These are phyloP conservation scores for Monosporascus sp. DNA, from an alignment of 2,329 filamentous ascomycete species.

Conservation along the genomic window DNA sequence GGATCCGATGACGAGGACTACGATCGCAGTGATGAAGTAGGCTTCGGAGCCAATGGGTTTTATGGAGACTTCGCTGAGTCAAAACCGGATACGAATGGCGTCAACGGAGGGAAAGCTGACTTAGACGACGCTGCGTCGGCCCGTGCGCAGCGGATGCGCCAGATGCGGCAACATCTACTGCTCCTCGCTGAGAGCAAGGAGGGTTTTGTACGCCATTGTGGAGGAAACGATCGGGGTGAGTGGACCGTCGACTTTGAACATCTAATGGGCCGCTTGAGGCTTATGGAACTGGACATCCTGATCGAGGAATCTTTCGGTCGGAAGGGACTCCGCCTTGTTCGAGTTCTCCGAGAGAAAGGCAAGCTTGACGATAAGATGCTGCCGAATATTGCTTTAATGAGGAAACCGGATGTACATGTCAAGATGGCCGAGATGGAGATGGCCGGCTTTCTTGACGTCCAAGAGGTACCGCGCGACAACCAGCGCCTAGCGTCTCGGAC, in stretches of 20 bases:
- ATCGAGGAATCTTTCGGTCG: constrained; percentile 73
- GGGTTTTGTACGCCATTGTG: constrained; percentile 63
- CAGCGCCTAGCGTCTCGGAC: constrained; percentile 76
- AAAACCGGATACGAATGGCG: constrained; percentile 16
- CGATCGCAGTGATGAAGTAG: constrained; percentile 24
- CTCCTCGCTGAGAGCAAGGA: constrained; percentile 65
- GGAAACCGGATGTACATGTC: constrained; percentile 76
- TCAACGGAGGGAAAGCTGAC: constrained; percentile 27
- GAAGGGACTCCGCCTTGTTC: constrained; percentile 73
- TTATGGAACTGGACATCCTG: constrained; percentile 74
- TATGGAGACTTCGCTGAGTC: constrained; percentile 6
- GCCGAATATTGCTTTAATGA: constrained; percentile 73
- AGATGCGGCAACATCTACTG: constrained; percentile 68
- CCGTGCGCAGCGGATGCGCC: constrained; percentile 44
- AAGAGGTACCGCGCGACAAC: constrained; percentile 88
- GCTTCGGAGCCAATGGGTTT: constrained; percentile 22
- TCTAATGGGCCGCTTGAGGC: constrained; percentile 64
- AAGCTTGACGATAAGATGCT: constrained; percentile 94
- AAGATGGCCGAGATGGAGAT: constrained; percentile 83
- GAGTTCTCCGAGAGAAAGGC: constrained; percentile 79
- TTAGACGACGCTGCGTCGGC: constrained; percentile 40
- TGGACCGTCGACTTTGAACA: constrained; percentile 83
- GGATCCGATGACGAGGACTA: constrained; percentile 31
- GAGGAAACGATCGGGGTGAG: constrained; percentile 57
- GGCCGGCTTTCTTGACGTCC: constrained; percentile 80